A percentile compares a stretch with the other conserved stretches of the same genome.
Conservation (phyloP, 441 rosid genomes). For the Rhodomyrtus psidioides region DNA sequence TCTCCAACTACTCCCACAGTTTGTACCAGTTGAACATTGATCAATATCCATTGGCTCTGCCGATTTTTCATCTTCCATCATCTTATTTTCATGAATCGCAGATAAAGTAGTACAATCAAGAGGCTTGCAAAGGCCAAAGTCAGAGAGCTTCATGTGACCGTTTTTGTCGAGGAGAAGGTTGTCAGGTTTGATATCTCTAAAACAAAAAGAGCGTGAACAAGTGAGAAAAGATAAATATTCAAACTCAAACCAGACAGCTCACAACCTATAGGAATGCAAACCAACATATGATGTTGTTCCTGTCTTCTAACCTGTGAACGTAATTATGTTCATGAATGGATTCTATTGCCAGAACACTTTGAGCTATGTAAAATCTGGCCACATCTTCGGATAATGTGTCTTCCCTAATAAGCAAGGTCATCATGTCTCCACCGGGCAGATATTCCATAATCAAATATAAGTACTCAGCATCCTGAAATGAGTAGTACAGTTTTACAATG, state of each 20-base stretch:
- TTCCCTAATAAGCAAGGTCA: conserved; percentile 94
- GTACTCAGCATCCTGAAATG: conserved; percentile 93
- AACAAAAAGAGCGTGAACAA: conserved; percentile 12
- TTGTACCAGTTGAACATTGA: conserved; percentile 64
- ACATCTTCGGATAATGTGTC: conserved; percentile 87
- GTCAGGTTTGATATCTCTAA: conserved; percentile 96
- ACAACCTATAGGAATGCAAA: neutral
- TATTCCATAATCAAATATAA: conserved; percentile 93
- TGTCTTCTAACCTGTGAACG: conserved; percentile 69
- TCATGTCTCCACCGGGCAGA: conserved; percentile 97
- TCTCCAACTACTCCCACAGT: conserved; percentile 71
- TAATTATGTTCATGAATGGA: conserved; percentile 92
- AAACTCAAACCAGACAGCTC: conserved; percentile 1
- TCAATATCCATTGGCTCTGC: conserved; percentile 86
- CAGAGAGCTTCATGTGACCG: conserved; percentile 98
- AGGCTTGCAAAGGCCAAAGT: conserved; percentile 98
- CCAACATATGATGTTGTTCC: neutral
- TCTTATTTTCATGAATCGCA: conserved; percentile 67
- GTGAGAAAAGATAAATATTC: conserved; percentile 9
- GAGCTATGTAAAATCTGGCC: conserved; percentile 90
- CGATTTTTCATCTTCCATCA: conserved; percentile 52
- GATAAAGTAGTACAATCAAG: conserved; percentile 78
- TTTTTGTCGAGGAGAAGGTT: conserved; percentile 89
- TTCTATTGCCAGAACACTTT: conserved; percentile 89
- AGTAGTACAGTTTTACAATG: conserved; percentile 93